Evolutionary conservation across 768 basidiomycete genomes (phyloP).

Genomic region (Lyophyllum semitale): DNA sequence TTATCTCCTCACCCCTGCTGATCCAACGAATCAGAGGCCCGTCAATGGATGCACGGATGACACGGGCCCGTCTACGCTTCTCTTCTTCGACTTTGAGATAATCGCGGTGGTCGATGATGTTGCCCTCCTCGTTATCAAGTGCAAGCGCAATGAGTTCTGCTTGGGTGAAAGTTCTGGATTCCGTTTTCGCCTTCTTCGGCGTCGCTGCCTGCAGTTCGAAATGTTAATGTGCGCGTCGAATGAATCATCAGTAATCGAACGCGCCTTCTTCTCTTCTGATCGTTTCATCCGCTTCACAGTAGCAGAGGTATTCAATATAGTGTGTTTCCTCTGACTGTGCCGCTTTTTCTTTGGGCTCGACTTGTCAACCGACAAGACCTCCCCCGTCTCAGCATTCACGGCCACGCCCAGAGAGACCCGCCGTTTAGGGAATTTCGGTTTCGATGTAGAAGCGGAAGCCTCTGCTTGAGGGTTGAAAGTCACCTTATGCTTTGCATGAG

Average conservation of each 20-base stretch:
- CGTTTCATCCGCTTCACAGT: conserved; percentile 66
- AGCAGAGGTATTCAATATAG: conserved; percentile 69
- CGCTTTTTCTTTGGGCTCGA: conserved; percentile 34
- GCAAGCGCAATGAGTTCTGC: conserved; percentile 84
- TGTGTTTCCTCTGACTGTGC: conserved; percentile 68
- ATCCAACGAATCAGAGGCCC: conserved; percentile 76
- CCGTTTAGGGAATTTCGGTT: conserved; percentile 39
- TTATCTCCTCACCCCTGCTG: conserved; percentile 61
- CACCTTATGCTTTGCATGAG: conserved; percentile 64
- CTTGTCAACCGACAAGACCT: conserved; percentile 42
- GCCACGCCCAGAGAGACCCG: conserved; percentile 57
- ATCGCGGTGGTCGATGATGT: conserved; percentile 74
- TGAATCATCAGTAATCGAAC: conserved; percentile 8
- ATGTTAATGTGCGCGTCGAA: not conserved
- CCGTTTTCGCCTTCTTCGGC: conserved; percentile 62
- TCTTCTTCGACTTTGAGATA: conserved; percentile 83
- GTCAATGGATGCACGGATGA: conserved; percentile 59
- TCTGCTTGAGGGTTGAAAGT: conserved; percentile 65
- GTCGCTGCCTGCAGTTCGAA: conserved; percentile 45
- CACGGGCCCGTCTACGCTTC: conserved; percentile 68
- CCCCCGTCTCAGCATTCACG: conserved; percentile 63
- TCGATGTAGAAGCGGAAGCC: conserved; percentile 21
- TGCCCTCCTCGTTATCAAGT: conserved; percentile 85
- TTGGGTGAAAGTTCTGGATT: conserved; percentile 63
- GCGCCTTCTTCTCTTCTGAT: conserved; percentile 62